Conservation (phyloP, 148 eudicot species). For the Cornus controversa region DNA sequence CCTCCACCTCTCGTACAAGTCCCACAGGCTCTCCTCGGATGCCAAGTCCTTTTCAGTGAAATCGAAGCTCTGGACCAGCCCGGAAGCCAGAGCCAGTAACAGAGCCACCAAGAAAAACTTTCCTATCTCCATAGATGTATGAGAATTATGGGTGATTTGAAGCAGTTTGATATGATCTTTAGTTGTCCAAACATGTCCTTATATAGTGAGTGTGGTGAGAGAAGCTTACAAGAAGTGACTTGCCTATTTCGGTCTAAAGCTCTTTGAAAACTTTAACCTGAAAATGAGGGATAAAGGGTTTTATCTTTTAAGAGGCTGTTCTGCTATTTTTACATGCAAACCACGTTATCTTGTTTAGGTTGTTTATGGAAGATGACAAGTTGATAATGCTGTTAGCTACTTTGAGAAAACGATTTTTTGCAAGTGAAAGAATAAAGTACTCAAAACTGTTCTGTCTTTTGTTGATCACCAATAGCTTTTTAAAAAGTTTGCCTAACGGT, state of each 20-base stretch:
- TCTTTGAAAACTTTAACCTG: slow-evolving; percentile 13
- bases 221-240: not conserved
- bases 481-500: not conserved
- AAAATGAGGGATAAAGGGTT: slow-evolving; percentile 1
- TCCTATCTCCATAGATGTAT: slow-evolving; percentile 23
- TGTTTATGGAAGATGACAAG: not conserved
- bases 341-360: not conserved
- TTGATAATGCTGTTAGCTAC: too few relatives aligned
- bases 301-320: not conserved
- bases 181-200: not conserved
- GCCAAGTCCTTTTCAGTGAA: slow-evolving; percentile 45
- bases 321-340: slow-evolving; percentile 16
- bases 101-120: slow-evolving; percentile 29
- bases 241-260: not conserved
- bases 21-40: slow-evolving; percentile 50
- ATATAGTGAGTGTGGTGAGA: slow-evolving; percentile 8
- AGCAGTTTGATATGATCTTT: too few relatives aligned
- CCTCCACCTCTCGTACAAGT: slow-evolving; percentile 60
- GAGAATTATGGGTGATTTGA: too few relatives aligned
- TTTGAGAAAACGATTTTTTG: slow-evolving; percentile 1
- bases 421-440: not conserved
- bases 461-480: not conserved
- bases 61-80: slow-evolving; percentile 34
- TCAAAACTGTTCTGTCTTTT: not conserved
- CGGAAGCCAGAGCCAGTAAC: slow-evolving; percentile 26